Evolutionary conservation across 1,284 basidiomycete genomes (phyloP), one percentile per base, ranked within the genome.

Genomic region (Sporisorium sorghi): DNA sequence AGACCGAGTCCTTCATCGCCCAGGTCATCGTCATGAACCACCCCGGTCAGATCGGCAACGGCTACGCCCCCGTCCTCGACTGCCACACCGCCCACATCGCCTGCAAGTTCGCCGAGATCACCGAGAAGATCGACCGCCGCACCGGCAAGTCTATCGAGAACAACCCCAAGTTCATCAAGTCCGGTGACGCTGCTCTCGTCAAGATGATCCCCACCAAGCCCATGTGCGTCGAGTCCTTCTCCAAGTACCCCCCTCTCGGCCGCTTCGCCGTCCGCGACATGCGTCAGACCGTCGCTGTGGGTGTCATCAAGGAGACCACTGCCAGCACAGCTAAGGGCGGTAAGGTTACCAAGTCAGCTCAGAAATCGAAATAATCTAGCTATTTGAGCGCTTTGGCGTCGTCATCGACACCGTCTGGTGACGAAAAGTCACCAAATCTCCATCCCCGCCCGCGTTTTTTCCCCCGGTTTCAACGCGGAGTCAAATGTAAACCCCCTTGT

Each of bases 21-120:
- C 96, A 99, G 90, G 97, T 99, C 89, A 99, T 99, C 86, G 93
- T 99, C 86, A 92, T 99, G 87, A 99, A 99, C 90, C 97, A 99
- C 91, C 97, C 97, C 73, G 97, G 97, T 89, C 97, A 99, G 88
- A 98, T 99, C 86, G 92, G 93, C 88, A 93, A 93, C 83, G 94
- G 94, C 81, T 96, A 97, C 87, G 93, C 96, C 58, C 96, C 96
- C 69, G 96, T 99, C 72, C 91, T 99, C 82, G 96, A 99, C 89
- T 99, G 96, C 89, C 96, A 99, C 91, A 99, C 96, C 78, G 94
- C 96, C 86, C 96, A 97, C 90, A 99, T 99, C 87, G 97, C 97
- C 79, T 99, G 97, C 93, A 97, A 97, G 89, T 99, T 99, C 88
- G 89, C 93, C 80, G 94, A 96, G 87, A 90, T 97, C 86, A 89